Percentiles rank a stretch among this genome's conserved stretches.
Evolutionary conservation across 148 eudicot genomes (phyloP).

Genomic region (Spergularia marina): DNA sequence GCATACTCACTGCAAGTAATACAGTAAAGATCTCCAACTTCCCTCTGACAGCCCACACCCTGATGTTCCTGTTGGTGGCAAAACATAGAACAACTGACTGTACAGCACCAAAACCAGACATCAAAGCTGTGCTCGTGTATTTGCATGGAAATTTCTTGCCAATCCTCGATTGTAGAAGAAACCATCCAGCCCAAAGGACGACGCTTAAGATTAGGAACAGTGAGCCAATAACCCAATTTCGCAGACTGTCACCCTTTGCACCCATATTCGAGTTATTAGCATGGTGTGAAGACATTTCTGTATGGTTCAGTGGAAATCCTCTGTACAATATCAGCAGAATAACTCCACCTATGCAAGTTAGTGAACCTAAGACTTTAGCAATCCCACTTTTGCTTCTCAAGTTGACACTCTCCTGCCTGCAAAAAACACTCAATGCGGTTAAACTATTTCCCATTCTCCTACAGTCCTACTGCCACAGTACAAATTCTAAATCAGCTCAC

Average conservation of each 20-base stretch:
- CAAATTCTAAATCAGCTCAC: conserved; percentile 30
- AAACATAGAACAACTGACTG: conserved; percentile 52
- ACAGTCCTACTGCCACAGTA: not conserved
- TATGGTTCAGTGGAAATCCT: conserved; percentile 45
- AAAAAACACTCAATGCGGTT: conserved; percentile 12
- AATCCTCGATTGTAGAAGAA: conserved; percentile 58
- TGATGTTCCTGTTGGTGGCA: conserved; percentile 34
- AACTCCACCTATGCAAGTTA: conserved; percentile 50
- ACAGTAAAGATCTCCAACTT: conserved; percentile 46
- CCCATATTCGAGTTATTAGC: conserved; percentile 3
- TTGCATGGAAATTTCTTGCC: conserved; percentile 52
- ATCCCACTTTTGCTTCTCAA: conserved; percentile 52
- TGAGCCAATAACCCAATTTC: conserved; percentile 47
- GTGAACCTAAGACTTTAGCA: conserved; percentile 58
- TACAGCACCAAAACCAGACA: conserved; percentile 58
- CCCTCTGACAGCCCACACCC: conserved; percentile 61
- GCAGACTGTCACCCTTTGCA: conserved; percentile 8
- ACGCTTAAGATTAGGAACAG: conserved; percentile 41
- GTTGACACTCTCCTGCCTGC: conserved; percentile 65
- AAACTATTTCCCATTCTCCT: not conserved
- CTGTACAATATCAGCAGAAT: conserved; percentile 50
- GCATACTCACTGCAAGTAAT: conserved; percentile 53
- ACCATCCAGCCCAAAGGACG: conserved; percentile 72
- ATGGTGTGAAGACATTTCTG: not conserved
- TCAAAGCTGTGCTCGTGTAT: conserved; percentile 59